Evolutionary conservation across 495 filamentous ascomycete species (phyloP).

Genomic region (Trichodelitschia bisporula): DNA sequence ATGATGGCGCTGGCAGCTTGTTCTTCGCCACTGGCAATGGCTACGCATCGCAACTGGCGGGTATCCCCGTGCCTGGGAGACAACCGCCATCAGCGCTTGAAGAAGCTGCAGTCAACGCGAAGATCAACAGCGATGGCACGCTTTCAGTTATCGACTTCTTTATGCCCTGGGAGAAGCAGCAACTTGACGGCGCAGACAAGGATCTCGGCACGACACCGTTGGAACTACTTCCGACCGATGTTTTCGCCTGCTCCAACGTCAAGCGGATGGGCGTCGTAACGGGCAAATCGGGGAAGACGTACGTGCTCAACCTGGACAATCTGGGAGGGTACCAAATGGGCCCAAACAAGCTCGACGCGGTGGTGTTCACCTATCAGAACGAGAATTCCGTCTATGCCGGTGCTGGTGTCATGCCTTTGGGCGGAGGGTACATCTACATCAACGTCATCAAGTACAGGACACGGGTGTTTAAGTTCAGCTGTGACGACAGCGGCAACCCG

Average conservation of each 20-base stretch:
- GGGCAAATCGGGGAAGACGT: conserved; percentile 24
- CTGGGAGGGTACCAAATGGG: conserved; percentile 25
- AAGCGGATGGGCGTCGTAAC: conserved; percentile 17
- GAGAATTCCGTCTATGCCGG: conserved; percentile 21
- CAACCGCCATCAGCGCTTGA: conserved; percentile 15
- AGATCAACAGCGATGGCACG: conserved; percentile 16
- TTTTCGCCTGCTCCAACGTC: conserved; percentile 18
- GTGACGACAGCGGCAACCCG: conserved; percentile 14
- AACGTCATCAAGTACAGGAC: conserved; percentile 12
- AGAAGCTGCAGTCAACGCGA: conserved; percentile 19
- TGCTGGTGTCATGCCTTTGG: conserved; percentile 21
- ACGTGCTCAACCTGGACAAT: conserved; percentile 22
- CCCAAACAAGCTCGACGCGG: conserved; percentile 15
- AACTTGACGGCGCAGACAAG: conserved; percentile 21
- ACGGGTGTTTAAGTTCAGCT: conserved; percentile 16
- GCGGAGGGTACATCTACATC: conserved; percentile 25
- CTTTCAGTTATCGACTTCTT: conserved; percentile 19
- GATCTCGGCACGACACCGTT: conserved; percentile 21
- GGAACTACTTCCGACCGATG: conserved; percentile 14
- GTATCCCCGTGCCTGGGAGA: conserved; percentile 15
- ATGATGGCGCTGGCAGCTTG: conserved; percentile 16
- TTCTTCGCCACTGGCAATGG: conserved; percentile 16
- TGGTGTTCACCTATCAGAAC: conserved; percentile 20
- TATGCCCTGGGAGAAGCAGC: conserved; percentile 18
- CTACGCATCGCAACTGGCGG: neutral